A percentile compares a stretch with the other conserved stretches of the same genome.
phyloP scores from a whole-genome alignment of 352 stramenopile genomes.

The Phytophthora hibernalis region DNA sequence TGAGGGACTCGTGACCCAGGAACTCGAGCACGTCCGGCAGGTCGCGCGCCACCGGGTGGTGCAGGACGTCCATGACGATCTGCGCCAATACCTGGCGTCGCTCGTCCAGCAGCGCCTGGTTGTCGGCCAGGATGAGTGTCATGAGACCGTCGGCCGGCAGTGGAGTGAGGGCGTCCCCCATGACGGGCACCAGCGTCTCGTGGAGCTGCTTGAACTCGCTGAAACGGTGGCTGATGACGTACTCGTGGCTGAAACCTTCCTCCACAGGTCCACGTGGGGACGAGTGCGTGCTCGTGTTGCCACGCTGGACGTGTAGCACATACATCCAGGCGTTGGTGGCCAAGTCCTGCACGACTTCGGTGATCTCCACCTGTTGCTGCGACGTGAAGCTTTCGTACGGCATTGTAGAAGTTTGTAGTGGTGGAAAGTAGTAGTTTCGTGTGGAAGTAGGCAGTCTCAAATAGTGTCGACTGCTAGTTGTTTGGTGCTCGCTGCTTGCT shows the following conservation, averaged over 20 bases:
- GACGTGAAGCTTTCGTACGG: conserved; percentile 81
- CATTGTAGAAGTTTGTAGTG: conserved; percentile 49
- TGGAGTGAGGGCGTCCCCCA: conserved; percentile 55
- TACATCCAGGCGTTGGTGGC: conserved; percentile 69
- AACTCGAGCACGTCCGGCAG: conserved; percentile 74
- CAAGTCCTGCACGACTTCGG: conserved; percentile 68
- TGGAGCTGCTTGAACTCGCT: conserved; percentile 79
- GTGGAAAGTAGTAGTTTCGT: conserved; percentile 3
- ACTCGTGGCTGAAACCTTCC: conserved; percentile 47
- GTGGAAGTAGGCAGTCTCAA: background rate
- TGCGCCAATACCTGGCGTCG: conserved; percentile 67
- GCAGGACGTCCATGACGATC: conserved; percentile 69
- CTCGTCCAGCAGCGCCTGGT: conserved; percentile 66
- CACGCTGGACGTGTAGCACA: conserved; percentile 58
- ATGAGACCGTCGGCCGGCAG: conserved; percentile 68
- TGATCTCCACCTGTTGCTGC: conserved; percentile 67
- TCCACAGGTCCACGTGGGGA: conserved; percentile 40
- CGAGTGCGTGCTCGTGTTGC: conserved; percentile 44
- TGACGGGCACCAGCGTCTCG: conserved; percentile 51
- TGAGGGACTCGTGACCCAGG: conserved; percentile 57
- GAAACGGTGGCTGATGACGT: conserved; percentile 74
- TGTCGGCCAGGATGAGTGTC: conserved; percentile 73
- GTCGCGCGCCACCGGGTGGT: conserved; percentile 57
- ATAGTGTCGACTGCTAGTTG: background rate
- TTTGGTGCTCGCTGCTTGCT: conserved; percentile 1